Evolutionary conservation across 345 rosid genomes (phyloP), one percentile per base, ranked within the genome.

Genomic region (Bretschneidera sinensis): DNA sequence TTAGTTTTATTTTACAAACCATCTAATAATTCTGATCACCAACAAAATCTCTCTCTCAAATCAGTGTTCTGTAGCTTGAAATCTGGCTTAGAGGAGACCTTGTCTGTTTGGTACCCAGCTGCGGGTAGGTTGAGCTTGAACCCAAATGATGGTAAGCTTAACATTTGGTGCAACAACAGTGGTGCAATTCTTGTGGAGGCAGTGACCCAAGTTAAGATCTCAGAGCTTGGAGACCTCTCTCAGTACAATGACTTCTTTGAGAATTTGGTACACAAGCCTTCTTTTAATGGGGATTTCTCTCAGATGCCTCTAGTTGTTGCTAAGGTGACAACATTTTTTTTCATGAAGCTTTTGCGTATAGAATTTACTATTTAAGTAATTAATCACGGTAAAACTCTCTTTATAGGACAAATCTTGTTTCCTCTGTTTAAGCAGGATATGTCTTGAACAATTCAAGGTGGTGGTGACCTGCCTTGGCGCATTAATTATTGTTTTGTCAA

Each of bases 251-350:
- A 77, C 48, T 76, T 80, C 65, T 74, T 66, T 24, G 90, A 82
- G 75, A 71, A 68, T 20, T 56, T 87, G 66, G 83, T 77, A 50
- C 68, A 68, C 59, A 82, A 78, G 70, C 88, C 85, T 73, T 63
- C 51, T 54, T 68, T 70, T 25, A 60, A 62, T 39, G 76, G 66
- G 25, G 66, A 81, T 71, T 67, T 80, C 65, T 57, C 83, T 22
- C 65, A 33, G 8, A 80, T 84, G 83, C 94, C 89, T 70, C 75
- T 84, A 5, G 75, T 82, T 62, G 88, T 82, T 78, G 89, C 86
- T 59, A 87, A 82, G 81, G 89, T 79, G 28, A 64, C n/a, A n/a
- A n/a, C n/a, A n/a, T n/a, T n/a, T n/a, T n/a, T 48, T 34, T 39
- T 7, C 55, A 2, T 28, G 5, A 28, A 28, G 33, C 33, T 28